Evolutionary conservation across 148 eudicot species (phyloP).

Genomic region (Vaccinium macrocarpon): DNA sequence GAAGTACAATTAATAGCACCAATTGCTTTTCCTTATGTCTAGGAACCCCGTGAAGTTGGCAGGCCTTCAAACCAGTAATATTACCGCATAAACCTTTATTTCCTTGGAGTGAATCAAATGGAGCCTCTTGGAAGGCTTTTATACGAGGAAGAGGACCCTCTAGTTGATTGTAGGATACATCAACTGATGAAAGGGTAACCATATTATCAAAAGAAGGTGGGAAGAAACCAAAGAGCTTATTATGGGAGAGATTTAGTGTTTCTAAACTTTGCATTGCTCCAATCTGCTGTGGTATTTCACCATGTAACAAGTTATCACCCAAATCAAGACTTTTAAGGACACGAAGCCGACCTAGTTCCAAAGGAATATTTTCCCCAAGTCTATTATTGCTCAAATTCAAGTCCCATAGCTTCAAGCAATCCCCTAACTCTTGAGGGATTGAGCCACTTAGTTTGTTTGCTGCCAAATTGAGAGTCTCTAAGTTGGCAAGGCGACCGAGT

Average conservation of each 20-base stretch:
- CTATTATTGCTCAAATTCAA: constrained; percentile 7
- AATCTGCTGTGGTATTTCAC: background rate
- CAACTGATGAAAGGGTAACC: background rate
- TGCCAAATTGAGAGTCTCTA: constrained; percentile 35
- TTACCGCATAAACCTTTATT: constrained; percentile 28
- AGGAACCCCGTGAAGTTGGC: background rate
- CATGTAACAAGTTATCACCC: background rate
- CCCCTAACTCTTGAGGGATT: constrained; percentile 33
- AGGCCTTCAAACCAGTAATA: constrained; percentile 13
- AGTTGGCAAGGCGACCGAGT: constrained; percentile 27
- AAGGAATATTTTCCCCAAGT: background rate
- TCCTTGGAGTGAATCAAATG: constrained; percentile 4
- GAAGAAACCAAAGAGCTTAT: background rate
- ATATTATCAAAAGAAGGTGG: constrained; percentile 12
- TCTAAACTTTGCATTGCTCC: constrained; percentile 3
- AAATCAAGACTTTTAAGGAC: constrained; percentile 10
- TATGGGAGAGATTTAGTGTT: background rate
- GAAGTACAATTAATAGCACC: background rate
- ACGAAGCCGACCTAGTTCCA: background rate
- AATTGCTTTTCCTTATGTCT: background rate
- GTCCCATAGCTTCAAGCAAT: constrained; percentile 9
- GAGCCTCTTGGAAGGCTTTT: constrained; percentile 16
- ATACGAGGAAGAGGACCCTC: constrained; percentile 11
- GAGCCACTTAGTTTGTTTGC: constrained; percentile 38
- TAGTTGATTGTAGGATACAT: background rate